Conservation (phyloP, 1,284 basidiomycete genomes). For the Tilletia indica region DNA sequence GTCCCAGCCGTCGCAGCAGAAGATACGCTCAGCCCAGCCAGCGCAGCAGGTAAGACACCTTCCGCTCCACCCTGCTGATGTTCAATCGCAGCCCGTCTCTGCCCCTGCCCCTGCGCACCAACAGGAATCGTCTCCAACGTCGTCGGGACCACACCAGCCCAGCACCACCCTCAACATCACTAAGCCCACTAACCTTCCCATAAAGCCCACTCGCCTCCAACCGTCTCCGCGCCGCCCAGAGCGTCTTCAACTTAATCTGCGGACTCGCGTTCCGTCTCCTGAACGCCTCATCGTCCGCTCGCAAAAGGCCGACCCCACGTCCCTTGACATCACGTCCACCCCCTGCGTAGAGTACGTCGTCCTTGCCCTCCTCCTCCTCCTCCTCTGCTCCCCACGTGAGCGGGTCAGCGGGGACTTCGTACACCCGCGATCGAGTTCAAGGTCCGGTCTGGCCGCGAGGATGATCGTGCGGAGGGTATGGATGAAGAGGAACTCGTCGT, state of each 20-base stretch:
- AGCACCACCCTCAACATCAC: not conserved
- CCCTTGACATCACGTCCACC: conserved; percentile 3
- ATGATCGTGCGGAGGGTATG: conserved; percentile 10
- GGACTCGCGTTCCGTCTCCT: conserved; percentile 15
- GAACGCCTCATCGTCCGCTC: conserved; percentile 14
- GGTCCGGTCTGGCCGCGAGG: conserved; percentile 8
- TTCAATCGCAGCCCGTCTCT: not conserved
- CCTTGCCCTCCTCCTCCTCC: not conserved
- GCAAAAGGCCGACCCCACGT: not conserved
- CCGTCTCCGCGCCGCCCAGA: conserved; percentile 12
- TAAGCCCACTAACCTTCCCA: not conserved
- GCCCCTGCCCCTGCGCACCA: not conserved
- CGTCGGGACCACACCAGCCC: not conserved
- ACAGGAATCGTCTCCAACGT: conserved; percentile 5
- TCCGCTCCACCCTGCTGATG: conserved; percentile 15
- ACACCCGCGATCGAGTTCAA: conserved; percentile 12
- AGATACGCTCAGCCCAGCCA: not conserved
- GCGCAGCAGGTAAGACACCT: not conserved
- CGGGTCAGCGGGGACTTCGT: conserved; percentile 10
- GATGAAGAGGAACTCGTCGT: conserved; percentile 9
- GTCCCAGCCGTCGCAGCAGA: not conserved
- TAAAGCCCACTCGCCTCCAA: conserved; percentile 1
- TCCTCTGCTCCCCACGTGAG: conserved; percentile 2
- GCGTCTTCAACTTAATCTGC: conserved; percentile 13
- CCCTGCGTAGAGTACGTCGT: not conserved